phyloP scores from a whole-genome alignment of 2,329 filamentous ascomycete genomes.

The Cladophialophora psammophila region DNA sequence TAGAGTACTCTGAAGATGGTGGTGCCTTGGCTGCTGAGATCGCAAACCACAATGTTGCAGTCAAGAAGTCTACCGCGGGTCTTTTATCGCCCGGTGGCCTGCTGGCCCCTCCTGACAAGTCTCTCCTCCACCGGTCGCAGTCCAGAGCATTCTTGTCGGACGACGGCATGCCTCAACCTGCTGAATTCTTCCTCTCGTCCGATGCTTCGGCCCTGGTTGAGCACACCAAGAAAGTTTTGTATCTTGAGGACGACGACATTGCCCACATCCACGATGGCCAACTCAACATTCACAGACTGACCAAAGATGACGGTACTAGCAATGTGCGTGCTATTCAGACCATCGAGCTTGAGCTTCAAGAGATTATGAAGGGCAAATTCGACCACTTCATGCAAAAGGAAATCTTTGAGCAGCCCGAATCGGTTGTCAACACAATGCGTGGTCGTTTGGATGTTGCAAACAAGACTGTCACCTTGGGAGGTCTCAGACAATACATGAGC shows the following conservation, averaged over 20 bases:
- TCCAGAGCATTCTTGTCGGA: conserved; percentile 99
- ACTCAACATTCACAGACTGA: conserved; percentile 97
- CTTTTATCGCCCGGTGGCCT: conserved; percentile 71
- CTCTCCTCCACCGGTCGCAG: conserved; percentile 95
- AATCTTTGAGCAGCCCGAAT: conserved; percentile 99
- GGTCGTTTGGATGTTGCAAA: conserved; percentile 92
- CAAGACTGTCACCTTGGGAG: conserved; percentile 94
- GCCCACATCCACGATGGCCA: conserved; percentile 99
- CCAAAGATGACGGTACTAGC: conserved; percentile 94
- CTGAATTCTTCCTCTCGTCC: conserved; percentile 98
- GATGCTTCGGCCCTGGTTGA: conserved; percentile 98
- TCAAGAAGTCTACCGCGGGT: conserved; percentile 83
- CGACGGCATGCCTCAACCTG: conserved; percentile 95
- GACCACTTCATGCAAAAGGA: conserved; percentile 99
- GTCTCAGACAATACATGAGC: conserved; percentile 92
- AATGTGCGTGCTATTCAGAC: conserved; percentile 99
- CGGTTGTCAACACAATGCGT: conserved; percentile 99
- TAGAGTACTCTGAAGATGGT: conserved; percentile 91
- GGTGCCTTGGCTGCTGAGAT: conserved; percentile 86
- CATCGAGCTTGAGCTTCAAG: conserved; percentile 96
- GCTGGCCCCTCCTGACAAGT: conserved; percentile 94
- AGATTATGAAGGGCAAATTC: conserved; percentile 99
- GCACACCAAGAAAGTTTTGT: conserved; percentile 99
- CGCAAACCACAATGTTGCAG: conserved; percentile 92
- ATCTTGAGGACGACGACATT: conserved; percentile 99